Evolutionary conservation across 192 early-diverging fungal genomes (phyloP).

Genomic region (Helicostylum pulchrum): DNA sequence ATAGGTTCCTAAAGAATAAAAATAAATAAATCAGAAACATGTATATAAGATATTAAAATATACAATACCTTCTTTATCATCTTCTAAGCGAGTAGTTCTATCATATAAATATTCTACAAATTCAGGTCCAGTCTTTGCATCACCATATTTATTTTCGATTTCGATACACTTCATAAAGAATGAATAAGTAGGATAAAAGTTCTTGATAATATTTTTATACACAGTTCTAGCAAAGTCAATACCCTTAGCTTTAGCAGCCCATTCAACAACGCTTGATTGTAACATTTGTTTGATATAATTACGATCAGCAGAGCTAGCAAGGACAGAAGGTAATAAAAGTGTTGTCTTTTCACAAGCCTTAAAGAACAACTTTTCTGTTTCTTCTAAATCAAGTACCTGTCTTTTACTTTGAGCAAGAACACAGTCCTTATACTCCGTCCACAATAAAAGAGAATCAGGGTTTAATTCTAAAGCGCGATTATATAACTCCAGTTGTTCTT

Average conservation of each 20-base stretch:
- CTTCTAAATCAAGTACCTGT: slow-evolving; percentile 32
- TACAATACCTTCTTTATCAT: slow-evolving; percentile 45
- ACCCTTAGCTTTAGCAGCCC: slow-evolving; percentile 45
- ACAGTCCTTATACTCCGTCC: slow-evolving; percentile 49
- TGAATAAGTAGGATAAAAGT: slow-evolving; percentile 55
- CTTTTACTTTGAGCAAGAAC: slow-evolving; percentile 36
- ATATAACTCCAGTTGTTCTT: slow-evolving; percentile 22
- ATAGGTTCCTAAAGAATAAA: slow-evolving; percentile 33
- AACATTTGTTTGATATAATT: slow-evolving; percentile 50
- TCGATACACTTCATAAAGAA: slow-evolving; percentile 64
- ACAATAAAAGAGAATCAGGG: slow-evolving; percentile 41
- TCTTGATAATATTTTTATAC: slow-evolving; percentile 47
- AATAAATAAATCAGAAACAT: neutral
- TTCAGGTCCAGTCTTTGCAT: slow-evolving; percentile 5
- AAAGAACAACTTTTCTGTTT: slow-evolving; percentile 37
- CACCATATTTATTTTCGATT: slow-evolving; percentile 43
- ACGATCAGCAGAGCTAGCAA: slow-evolving; percentile 43
- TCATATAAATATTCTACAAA: slow-evolving; percentile 39
- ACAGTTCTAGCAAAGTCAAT: slow-evolving; percentile 48
- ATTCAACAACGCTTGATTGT: slow-evolving; percentile 53
- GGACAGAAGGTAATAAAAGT: slow-evolving; percentile 45
- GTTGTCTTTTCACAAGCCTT: slow-evolving; percentile 50
- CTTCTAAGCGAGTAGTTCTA: slow-evolving; percentile 39
- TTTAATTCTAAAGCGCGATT: slow-evolving; percentile 40
- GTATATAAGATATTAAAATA: neutral